Conservation (phyloP, 352 stramenopile genomes). For the Phytophthora sansomeana region DNA sequence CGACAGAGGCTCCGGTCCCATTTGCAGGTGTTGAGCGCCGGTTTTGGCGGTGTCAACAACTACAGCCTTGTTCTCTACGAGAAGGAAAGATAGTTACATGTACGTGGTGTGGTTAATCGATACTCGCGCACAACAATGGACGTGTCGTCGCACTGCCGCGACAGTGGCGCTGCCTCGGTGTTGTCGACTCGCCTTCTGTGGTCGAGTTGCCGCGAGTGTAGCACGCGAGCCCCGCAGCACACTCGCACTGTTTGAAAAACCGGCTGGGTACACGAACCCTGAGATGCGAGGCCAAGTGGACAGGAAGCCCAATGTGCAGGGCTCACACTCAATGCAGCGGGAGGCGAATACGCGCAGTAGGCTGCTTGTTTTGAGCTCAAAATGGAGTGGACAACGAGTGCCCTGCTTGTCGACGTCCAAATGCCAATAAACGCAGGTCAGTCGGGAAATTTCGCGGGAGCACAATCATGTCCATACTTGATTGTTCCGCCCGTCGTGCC, state of each 20-base stretch:
- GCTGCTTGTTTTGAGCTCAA: too few relatives aligned
- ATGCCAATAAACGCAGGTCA: neutral
- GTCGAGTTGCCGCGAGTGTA: neutral
- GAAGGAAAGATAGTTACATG: too few relatives aligned
- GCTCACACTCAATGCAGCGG: neutral
- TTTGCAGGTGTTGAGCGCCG: neutral
- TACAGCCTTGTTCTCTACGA: too few relatives aligned
- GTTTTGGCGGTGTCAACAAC: too few relatives aligned
- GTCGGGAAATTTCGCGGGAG: neutral
- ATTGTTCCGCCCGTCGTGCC: neutral
- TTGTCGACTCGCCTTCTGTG: neutral
- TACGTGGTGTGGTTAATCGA: neutral
- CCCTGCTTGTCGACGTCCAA: too few relatives aligned
- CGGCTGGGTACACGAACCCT: constrained; percentile 6
- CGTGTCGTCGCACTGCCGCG: neutral
- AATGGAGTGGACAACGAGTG: too few relatives aligned
- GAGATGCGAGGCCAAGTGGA: constrained; percentile 11
- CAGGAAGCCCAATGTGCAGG: neutral
- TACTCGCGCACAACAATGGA: too few relatives aligned
- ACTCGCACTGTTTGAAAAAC: constrained; percentile 20
- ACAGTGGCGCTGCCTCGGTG: neutral
- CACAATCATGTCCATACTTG: neutral
- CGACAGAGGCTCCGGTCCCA: too few relatives aligned
- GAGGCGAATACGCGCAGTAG: too few relatives aligned
- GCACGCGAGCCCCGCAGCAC: neutral